These are phyloP conservation scores for Macadamia tetraphylla DNA, from an alignment of 164 flowering plant genomes.

Conservation along the genomic window DNA sequence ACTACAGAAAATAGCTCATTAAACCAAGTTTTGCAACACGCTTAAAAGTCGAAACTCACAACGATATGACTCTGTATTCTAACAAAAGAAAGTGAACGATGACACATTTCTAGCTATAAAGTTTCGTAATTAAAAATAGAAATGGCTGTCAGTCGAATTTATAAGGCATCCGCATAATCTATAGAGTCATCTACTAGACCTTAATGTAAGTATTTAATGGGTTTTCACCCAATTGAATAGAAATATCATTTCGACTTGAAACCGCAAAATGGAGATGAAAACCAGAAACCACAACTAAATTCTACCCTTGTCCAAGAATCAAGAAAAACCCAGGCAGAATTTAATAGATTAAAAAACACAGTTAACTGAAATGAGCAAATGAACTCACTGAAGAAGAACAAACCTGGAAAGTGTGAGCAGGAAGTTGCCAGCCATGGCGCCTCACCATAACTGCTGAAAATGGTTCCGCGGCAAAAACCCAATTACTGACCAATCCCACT, in stretches of 20 bases:
- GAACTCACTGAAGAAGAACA: background rate
- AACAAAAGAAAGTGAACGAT: too few relatives aligned
- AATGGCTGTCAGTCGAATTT: background rate
- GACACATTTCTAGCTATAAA: too few relatives aligned
- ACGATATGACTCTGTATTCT: background rate
- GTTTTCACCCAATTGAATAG: background rate
- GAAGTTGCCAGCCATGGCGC: slow-evolving; percentile 87
- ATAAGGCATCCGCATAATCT: background rate
- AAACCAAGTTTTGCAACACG: background rate
- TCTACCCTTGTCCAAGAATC: background rate
- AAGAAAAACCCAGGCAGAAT: slow-evolving; percentile 6
- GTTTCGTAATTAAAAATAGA: too few relatives aligned
- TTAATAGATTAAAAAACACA: background rate
- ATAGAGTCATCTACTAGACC: slow-evolving; percentile 2
- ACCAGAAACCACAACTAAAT: background rate
- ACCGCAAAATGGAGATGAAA: background rate
- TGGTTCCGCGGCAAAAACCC: background rate
- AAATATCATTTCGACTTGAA: background rate
- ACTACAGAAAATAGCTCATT: background rate
- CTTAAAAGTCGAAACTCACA: background rate
- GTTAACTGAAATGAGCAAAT: background rate
- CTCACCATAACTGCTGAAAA: slow-evolving; percentile 57
- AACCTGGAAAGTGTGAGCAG: slow-evolving; percentile 93
- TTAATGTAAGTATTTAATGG: background rate
- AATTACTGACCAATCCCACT: background rate